phyloP scores from a whole-genome alignment of 2,329 filamentous ascomycete genomes.

The Epicoccum nigrum region DNA sequence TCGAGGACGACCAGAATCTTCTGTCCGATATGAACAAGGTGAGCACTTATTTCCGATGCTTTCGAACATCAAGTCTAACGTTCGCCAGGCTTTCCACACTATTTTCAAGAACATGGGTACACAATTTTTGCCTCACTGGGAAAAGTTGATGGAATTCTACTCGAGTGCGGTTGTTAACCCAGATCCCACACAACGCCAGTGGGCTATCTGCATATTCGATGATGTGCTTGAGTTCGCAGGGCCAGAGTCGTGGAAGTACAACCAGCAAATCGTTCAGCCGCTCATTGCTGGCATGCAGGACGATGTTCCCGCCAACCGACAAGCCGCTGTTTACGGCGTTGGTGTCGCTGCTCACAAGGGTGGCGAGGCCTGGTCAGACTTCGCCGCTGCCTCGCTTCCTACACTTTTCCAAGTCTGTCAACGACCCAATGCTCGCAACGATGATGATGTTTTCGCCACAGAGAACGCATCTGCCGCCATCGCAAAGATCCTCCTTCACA shows the following conservation, averaged over 20 bases:
- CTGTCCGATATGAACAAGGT: slow-evolving; percentile 98
- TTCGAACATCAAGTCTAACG: slow-evolving; percentile 95
- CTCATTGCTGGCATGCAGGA: slow-evolving; percentile 87
- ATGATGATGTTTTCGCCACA: slow-evolving; percentile 95
- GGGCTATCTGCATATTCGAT: slow-evolving; percentile 99
- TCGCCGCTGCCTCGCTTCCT: slow-evolving; percentile 79
- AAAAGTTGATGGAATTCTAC: slow-evolving; percentile 83
- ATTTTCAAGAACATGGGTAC: slow-evolving; percentile 96
- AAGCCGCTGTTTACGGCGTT: slow-evolving; percentile 94
- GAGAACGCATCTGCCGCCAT: slow-evolving; percentile 97
- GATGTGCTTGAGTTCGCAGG: slow-evolving; percentile 98
- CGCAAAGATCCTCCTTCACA: slow-evolving; percentile 95
- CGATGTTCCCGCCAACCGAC: slow-evolving; percentile 84
- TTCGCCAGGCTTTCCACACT: slow-evolving; percentile 99
- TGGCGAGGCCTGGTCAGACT: slow-evolving; percentile 84
- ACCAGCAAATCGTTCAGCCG: slow-evolving; percentile 83
- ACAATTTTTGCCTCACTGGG: slow-evolving; percentile 85
- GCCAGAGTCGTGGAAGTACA: slow-evolving; percentile 83
- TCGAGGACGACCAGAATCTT: slow-evolving; percentile 96
- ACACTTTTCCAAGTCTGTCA: slow-evolving; percentile 84
- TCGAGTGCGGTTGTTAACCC: slow-evolving; percentile 78
- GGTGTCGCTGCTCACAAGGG: slow-evolving; percentile 95
- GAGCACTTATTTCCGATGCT: slow-evolving; percentile 43
- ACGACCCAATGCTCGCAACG: slow-evolving; percentile 79
- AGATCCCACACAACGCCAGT: slow-evolving; percentile 92